These are phyloP conservation scores for Wallacemonas sp. DNA, from an alignment of 208 protist genomes.

Conservation along the genomic window DNA sequence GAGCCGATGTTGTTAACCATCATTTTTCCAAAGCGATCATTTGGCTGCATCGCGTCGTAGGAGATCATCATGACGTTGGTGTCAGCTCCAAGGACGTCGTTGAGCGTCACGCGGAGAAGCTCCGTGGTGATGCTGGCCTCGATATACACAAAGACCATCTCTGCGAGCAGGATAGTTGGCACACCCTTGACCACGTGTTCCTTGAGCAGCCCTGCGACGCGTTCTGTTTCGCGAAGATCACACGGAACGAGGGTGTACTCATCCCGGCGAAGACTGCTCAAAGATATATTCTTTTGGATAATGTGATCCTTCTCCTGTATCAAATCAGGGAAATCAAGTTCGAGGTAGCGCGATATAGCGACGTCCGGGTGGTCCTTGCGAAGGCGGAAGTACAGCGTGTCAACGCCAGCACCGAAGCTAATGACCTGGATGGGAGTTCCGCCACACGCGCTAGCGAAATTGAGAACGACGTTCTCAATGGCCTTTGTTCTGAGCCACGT, in stretches of 20 bases:
- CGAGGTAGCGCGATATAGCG: slow-evolving; percentile 60
- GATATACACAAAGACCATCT: slow-evolving; percentile 93
- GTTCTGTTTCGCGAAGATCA: slow-evolving; percentile 59
- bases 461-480: slow-evolving; percentile 72
- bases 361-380: slow-evolving; percentile 57
- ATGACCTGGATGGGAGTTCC: slow-evolving; percentile 80
- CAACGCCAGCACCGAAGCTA: slow-evolving; percentile 84
- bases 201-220: slow-evolving; percentile 47
- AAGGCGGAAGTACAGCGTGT: slow-evolving; percentile 91
- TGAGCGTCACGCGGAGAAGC: slow-evolving; percentile 54
- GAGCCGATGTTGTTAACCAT: slow-evolving; percentile 83
- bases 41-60: slow-evolving; percentile 87
- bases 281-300: slow-evolving; percentile 44
- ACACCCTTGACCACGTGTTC: slow-evolving; percentile 33
- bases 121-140: slow-evolving; percentile 61
- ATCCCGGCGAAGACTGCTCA: slow-evolving; percentile 30
- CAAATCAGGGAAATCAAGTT: slow-evolving; percentile 84
- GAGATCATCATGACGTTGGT: slow-evolving; percentile 62
- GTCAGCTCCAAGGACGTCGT: slow-evolving; percentile 45
- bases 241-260: slow-evolving; percentile 65
- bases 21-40: slow-evolving; percentile 85
- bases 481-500: slow-evolving; percentile 87
- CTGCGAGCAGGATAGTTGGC: slow-evolving; percentile 82
- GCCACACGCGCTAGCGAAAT: slow-evolving; percentile 40
- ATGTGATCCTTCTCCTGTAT: slow-evolving; percentile 69